Evolutionary conservation across 805 yeast genomes (phyloP), one percentile per base, ranked within the genome.

Genomic region (Candida michaelii): DNA sequence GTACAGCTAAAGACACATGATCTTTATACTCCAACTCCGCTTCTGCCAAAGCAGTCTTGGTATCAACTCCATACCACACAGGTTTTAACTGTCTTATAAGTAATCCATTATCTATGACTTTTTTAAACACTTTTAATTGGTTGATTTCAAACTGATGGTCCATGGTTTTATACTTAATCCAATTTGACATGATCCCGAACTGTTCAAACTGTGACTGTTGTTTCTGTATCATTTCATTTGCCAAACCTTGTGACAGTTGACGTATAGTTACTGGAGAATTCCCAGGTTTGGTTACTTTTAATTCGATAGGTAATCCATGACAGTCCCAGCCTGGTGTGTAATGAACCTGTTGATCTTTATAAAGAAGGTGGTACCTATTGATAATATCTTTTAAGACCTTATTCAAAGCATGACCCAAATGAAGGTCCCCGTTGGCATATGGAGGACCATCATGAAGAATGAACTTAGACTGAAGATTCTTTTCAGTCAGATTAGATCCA

Each of bases 291-390:
- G 60, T 36, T 0, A 95, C 95, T 54, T 89, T 90, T 58, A 88
- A 71, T 62, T 93, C 99, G 48, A 93, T 93, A 1, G 99, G 99
- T 29, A 93, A 69, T 0, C 99, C 99, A 66, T 93, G 99, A 58
- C 99, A 93, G 60, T 93, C 99, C 98, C 99, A 93, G 0, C 99
- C 99, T 0, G 98, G 97, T 31, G 74, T 73, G 55, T 87, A 93
- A 40, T 75, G 71, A 3, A 93, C 80, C 37, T 74, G 72, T 46
- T 80, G 73, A 12, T 89, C 86, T 29, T 71, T 62, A 43, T 58
- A 49, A 15, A 82, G 59, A 18, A 90, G 65, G 55, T 88, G 81
- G 51, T 69, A 83, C 39, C 99, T 70, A 48, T 79, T 78, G 34
- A 91, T 79, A 35, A 93, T 80, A 62, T 93, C 99, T 60, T 93